A percentile compares a stretch with the other conserved stretches of the same genome.
phyloP scores from a whole-genome alignment of 345 rosid genomes.

The Arabis alpina region DNA sequence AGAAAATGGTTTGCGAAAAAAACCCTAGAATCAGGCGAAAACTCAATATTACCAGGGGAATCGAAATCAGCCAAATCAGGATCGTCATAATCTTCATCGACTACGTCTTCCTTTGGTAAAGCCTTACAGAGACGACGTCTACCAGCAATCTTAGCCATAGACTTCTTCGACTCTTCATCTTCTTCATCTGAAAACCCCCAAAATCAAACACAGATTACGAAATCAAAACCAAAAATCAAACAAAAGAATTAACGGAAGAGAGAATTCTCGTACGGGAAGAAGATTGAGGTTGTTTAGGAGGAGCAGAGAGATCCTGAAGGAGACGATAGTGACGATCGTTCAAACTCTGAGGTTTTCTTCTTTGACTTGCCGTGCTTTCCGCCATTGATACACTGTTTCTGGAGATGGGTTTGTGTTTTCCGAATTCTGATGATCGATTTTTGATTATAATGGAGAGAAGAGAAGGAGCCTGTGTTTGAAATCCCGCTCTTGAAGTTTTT shows the following conservation, averaged over 20 bases:
- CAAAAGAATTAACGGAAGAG: not conserved
- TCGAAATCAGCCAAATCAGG: slow-evolving; percentile 55
- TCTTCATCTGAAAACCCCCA: slow-evolving; percentile 35
- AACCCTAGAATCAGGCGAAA: slow-evolving; percentile 16
- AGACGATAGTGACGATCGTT: slow-evolving; percentile 85
- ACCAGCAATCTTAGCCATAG: slow-evolving; percentile 42
- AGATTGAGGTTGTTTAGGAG: slow-evolving; percentile 49
- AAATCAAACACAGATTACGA: not conserved
- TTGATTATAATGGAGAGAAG: not conserved
- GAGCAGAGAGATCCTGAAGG: slow-evolving; percentile 73
- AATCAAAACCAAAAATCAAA: not conserved
- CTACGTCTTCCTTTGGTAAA: slow-evolving; percentile 38
- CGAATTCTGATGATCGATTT: slow-evolving; percentile 18
- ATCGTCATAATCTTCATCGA: slow-evolving; percentile 43
- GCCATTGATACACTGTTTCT: slow-evolving; percentile 48
- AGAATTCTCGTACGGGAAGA: slow-evolving; percentile 38
- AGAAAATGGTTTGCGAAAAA: not conserved
- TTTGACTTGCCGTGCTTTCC: slow-evolving; percentile 44
- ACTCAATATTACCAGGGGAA: slow-evolving; percentile 49
- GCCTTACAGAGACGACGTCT: slow-evolving; percentile 49
- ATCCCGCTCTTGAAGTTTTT: slow-evolving; percentile 33
- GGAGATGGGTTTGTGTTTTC: slow-evolving; percentile 7
- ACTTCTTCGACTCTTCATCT: slow-evolving; percentile 40
- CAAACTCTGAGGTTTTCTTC: slow-evolving; percentile 69
- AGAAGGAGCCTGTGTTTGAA: slow-evolving; percentile 1